These are phyloP conservation scores for Fusarium sp. DNA, from an alignment of 2,329 filamentous ascomycete genomes.

Conservation along the genomic window DNA sequence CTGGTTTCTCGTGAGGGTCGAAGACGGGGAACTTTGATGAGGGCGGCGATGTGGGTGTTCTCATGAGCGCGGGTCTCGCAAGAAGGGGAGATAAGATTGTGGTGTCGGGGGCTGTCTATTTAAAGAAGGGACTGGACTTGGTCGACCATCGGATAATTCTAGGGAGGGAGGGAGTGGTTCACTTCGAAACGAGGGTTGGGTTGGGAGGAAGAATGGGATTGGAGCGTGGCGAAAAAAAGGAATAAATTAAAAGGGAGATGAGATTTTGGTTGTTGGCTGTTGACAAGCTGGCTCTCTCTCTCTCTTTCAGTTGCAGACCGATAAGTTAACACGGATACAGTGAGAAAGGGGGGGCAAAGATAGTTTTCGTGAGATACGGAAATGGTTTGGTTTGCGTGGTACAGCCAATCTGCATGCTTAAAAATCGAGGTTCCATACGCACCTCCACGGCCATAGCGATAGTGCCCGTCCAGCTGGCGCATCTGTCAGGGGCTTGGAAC, in stretches of 20 bases:
- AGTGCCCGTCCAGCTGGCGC: slow-evolving; percentile 3
- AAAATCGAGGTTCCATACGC: slow-evolving; percentile 6
- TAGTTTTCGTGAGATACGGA: slow-evolving; percentile 26
- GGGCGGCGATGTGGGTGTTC: slow-evolving; percentile 71
- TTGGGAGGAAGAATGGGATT: neutral
- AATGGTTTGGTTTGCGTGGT: slow-evolving; percentile 27
- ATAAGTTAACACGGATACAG: neutral
- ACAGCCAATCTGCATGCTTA: slow-evolving; percentile 33
- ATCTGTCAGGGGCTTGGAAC: slow-evolving; percentile 29
- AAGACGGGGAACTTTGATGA: slow-evolving; percentile 63
- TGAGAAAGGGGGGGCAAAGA: slow-evolving; percentile 28
- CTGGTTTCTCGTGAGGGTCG: slow-evolving; percentile 73
- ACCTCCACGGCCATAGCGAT: slow-evolving; percentile 21
- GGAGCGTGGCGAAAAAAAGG: slow-evolving; percentile 27
- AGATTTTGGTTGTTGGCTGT: slow-evolving; percentile 8
- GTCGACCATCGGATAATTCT: slow-evolving; percentile 38
- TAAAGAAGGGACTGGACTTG: slow-evolving; percentile 39
- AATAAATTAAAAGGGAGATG: slow-evolving; percentile 16
- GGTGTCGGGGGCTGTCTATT: neutral
- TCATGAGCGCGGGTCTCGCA: slow-evolving; percentile 57
- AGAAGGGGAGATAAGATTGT: slow-evolving; percentile 23
- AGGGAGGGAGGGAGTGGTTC: slow-evolving; percentile 13
- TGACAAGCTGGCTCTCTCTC: slow-evolving; percentile 14
- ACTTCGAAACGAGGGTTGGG: slow-evolving; percentile 16
- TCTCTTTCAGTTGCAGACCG: neutral